phyloP scores from a whole-genome alignment of 148 eudicot genomes.

The Tetragonia tetragonoides region DNA sequence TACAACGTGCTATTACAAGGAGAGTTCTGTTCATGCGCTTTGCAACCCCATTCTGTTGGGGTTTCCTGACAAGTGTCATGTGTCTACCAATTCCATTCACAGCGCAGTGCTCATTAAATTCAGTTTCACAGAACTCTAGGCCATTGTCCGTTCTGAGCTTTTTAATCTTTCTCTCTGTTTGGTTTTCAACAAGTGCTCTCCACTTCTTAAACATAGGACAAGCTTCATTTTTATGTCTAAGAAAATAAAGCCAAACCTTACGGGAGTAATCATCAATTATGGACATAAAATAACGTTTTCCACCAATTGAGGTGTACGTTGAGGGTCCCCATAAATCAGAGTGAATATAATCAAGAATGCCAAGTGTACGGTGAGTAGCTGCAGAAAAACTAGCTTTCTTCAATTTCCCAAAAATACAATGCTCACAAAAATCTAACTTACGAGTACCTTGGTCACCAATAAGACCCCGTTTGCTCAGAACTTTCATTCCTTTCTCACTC shows the following conservation, averaged over 20 bases:
- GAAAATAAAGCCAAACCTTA: neutral
- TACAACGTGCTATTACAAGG: neutral
- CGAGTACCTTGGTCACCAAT: neutral
- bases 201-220: neutral
- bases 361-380: neutral
- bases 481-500: neutral
- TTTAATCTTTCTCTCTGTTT: too few relatives aligned
- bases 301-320: neutral
- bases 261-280: neutral
- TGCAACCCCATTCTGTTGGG: neutral
- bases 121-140: neutral
- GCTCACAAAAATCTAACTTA: neutral
- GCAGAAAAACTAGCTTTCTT: neutral
- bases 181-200: too few relatives aligned
- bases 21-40: neutral
- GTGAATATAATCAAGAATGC: neutral
- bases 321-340: neutral
- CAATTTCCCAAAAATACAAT: neutral
- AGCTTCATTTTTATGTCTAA: neutral
- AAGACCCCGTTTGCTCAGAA: neutral
- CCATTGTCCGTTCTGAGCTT: too few relatives aligned
- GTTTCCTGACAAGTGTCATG: neutral
- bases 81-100: neutral
- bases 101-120: neutral
- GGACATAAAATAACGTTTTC: too few relatives aligned